Base-by-base conservation (phyloP, 129 eudicot species). In the Centella asiatica region DNA sequence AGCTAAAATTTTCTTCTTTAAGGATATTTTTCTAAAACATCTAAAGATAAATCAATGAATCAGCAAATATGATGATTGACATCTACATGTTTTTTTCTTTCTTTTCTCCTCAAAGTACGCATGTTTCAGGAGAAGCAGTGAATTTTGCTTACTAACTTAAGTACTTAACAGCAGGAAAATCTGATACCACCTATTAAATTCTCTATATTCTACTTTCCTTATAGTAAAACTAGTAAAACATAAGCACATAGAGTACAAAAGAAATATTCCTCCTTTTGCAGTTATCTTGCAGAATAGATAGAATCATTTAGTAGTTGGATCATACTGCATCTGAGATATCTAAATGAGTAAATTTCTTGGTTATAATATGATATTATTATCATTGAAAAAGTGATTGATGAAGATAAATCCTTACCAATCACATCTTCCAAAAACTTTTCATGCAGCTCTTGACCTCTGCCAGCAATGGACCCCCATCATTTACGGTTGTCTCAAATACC, bases 381-480 rank as follows among this genome's bases (percentile, higher is more conserved):
- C 19, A 58, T 13, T 8, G 19, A 4, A 34, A 34, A 58, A 32
- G 9, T 34, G 37, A 58, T 15, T 33, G 46, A 18, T 25, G 37
- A 29, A 4, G 20, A n/a, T 18, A 9, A 11, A 58, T 34, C 36
- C 29, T 57, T 57, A 57, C 63, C 20, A 20, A 57, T 58, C 46
- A 34, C 37, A 12, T 4, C n/a, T 6, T 40, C 45, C 46, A 58
- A 19, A 58, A 58, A 25, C 9, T 58, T 57, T 45, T 31, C 18
- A n/a, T 10, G n/a, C 31, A 57, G 63, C 28, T n/a, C n/a, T 57
- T 18, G 9, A 58, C 34, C 24, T 34, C 63, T 58, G 63, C 63
- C 46, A 58, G 24, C 45, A 32, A 23, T 34, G 28, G 46, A 34
- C 45, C 47, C 34, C 63, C 44, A n/a, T 19, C 46, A 34, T 34